A percentile compares a stretch with the other conserved stretches of the same genome.
These are phyloP conservation scores for Candida namnaoensis DNA, from an alignment of 805 yeast genomes.

Conservation along the genomic window DNA sequence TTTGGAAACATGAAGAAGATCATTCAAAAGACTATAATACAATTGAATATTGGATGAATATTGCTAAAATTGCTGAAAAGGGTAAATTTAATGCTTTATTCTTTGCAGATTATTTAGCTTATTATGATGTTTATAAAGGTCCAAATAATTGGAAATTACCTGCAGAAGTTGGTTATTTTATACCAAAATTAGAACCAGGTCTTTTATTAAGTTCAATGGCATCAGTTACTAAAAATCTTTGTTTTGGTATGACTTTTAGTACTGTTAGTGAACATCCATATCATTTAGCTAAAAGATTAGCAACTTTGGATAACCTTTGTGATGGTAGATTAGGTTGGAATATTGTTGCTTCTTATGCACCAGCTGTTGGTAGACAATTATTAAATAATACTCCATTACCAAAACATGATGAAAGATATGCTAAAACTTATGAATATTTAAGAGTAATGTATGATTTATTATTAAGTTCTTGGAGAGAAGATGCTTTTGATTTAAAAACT, in stretches of 20 bases:
- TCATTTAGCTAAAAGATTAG: conserved; percentile 27
- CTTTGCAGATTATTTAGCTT: conserved; percentile 29
- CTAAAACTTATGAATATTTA: conserved; percentile 27
- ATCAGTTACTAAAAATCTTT: conserved; percentile 25
- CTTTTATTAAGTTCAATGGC: conserved; percentile 30
- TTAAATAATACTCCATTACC: conserved; percentile 23
- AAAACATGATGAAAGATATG: conserved; percentile 29
- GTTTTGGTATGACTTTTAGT: conserved; percentile 30
- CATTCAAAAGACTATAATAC: conserved; percentile 17
- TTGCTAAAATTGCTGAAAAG: conserved; percentile 25
- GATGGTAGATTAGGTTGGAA: conserved; percentile 34
- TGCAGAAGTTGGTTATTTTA: conserved; percentile 18
- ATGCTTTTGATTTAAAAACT: conserved; percentile 12
- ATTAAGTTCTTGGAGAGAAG: conserved; percentile 30
- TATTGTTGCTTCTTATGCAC: conserved; percentile 30
- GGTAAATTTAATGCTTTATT: conserved; percentile 28
- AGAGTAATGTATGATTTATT: conserved; percentile 27
- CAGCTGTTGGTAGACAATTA: conserved; percentile 28
- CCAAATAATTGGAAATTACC: conserved; percentile 8
- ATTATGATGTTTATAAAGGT: conserved; percentile 26
- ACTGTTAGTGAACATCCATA: conserved; percentile 32
- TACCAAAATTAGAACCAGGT: conserved; percentile 29
- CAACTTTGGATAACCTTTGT: conserved; percentile 30
- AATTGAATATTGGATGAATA: conserved; percentile 25
- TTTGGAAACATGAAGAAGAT: conserved; percentile 30